These are phyloP conservation scores for Chytriomyces sp. DNA, from an alignment of 192 early-diverging fungal genomes.

Conservation along the genomic window DNA sequence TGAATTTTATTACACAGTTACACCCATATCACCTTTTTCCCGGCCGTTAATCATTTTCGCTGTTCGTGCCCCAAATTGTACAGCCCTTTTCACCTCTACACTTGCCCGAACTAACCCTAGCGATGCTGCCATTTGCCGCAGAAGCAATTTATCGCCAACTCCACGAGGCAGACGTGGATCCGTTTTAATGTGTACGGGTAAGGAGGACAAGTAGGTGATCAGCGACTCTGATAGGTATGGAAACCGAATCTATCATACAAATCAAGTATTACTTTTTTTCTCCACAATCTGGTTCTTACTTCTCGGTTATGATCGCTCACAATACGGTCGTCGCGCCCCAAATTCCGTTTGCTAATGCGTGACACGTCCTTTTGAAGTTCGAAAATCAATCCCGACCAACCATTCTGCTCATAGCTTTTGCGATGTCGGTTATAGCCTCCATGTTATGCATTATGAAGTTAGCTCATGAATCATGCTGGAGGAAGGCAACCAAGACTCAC, in stretches of 20 bases:
- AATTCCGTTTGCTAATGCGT: constrained; percentile 83
- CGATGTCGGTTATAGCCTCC: constrained; percentile 90
- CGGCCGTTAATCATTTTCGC: constrained; percentile 79
- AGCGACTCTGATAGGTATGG: constrained; percentile 82
- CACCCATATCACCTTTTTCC: constrained; percentile 35
- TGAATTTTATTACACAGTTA: neutral
- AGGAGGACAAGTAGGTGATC: constrained; percentile 61
- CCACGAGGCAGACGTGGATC: constrained; percentile 80
- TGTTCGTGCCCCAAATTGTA: constrained; percentile 94
- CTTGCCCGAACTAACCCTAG: constrained; percentile 71
- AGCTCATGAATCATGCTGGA: too few species aligned
- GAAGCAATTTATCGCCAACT: constrained; percentile 88
- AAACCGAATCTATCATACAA: constrained; percentile 53
- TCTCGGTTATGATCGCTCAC: constrained; percentile 85
- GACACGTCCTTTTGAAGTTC: constrained; percentile 84
- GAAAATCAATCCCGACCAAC: constrained; percentile 68
- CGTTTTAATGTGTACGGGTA: constrained; percentile 79
- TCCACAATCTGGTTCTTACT: constrained; percentile 45
- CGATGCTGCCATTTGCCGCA: constrained; percentile 67
- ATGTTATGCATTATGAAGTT: constrained; percentile 1
- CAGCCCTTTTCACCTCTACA: constrained; percentile 85
- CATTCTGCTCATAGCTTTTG: constrained; percentile 62
- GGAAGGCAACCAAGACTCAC: constrained; percentile 10
- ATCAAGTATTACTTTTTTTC: neutral
- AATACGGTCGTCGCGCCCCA: constrained; percentile 93